These are phyloP conservation scores for Ophiosphaerella narmari DNA, from an alignment of 2,329 filamentous ascomycete species.

Conservation along the genomic window DNA sequence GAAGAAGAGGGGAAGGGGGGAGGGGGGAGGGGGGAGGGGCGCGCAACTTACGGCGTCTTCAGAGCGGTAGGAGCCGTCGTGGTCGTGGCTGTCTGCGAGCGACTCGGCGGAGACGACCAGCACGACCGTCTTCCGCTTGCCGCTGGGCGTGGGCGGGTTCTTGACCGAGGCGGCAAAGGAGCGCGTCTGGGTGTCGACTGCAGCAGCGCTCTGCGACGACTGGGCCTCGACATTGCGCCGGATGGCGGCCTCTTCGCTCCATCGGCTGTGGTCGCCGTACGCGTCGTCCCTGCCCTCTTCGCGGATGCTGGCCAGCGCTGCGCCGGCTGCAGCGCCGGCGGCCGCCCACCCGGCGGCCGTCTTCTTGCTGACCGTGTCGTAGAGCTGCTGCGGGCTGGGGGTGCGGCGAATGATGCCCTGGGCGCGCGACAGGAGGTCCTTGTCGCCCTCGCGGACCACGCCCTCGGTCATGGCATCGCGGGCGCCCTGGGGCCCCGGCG, in stretches of 20 bases:
- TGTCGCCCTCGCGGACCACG: constrained; percentile 46
- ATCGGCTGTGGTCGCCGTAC: constrained; percentile 84
- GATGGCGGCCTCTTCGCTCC: constrained; percentile 86
- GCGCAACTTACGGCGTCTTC: constrained; percentile 76
- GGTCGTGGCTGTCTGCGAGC: constrained; percentile 60
- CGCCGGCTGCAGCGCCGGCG: no score
- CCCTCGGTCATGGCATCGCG: constrained; percentile 26
- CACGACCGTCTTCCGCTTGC: constrained; percentile 71
- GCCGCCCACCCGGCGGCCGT: constrained; percentile 81
- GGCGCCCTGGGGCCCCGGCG: constrained; percentile 15
- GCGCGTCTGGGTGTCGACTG: constrained; percentile 38
- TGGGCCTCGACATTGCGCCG: constrained; percentile 53
- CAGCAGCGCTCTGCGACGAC: constrained; percentile 40
- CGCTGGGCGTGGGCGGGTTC: constrained; percentile 25
- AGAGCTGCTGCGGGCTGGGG: constrained; percentile 84
- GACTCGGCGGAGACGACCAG: constrained; percentile 85
- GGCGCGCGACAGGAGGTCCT: constrained; percentile 75
- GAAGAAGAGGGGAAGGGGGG: not conserved
- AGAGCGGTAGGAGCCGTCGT: constrained; percentile 62
- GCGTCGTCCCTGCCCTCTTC: constrained; percentile 76
- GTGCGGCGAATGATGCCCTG: constrained; percentile 80
- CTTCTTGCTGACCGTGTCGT: constrained; percentile 80
- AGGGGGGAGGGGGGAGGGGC: constrained; percentile 13
- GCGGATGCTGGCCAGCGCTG: constrained; percentile 78
- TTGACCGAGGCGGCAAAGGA: constrained; percentile 38